These are phyloP conservation scores for Pseudocercospora cruenta DNA, from an alignment of 2,329 filamentous ascomycete species.

Conservation along the genomic window DNA sequence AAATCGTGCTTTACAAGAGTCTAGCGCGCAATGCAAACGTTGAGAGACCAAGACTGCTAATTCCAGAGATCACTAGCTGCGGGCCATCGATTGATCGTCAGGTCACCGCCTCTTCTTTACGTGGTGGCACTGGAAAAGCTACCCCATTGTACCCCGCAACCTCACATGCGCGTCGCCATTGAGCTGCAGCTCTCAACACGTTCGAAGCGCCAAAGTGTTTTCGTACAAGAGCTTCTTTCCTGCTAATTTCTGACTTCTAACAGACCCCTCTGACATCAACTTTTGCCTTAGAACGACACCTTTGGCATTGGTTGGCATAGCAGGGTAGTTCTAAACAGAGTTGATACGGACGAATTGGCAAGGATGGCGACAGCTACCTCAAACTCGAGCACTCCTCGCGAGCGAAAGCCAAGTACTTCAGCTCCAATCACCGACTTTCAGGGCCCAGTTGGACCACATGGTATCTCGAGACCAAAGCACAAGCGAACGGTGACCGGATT, in stretches of 20 bases:
- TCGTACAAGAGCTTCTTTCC: neutral
- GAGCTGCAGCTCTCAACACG: neutral
- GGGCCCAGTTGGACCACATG: conserved; percentile 77
- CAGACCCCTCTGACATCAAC: neutral
- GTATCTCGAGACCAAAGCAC: conserved; percentile 91
- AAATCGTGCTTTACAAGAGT: neutral
- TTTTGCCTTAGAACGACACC: conserved; percentile 3
- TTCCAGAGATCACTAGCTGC: neutral
- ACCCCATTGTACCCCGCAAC: neutral
- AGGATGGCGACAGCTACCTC: conserved; percentile 35
- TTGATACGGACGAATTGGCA: neutral
- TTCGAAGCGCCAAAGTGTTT: neutral
- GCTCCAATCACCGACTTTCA: conserved; percentile 85
- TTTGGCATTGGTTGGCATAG: conserved; percentile 2
- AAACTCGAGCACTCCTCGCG: conserved; percentile 49
- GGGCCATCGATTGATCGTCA: conserved; percentile 6
- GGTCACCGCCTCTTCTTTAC: conserved; percentile 2
- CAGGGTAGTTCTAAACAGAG: neutral
- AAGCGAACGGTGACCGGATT: conserved; percentile 96
- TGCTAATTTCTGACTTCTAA: neutral
- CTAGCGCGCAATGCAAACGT: neutral
- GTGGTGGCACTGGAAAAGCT: neutral
- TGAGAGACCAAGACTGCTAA: neutral
- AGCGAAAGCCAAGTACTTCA: conserved; percentile 79
- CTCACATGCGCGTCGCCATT: neutral